Base-by-base conservation (phyloP, 805 yeast species). In the Metschnikowia gelsemii region DNA sequence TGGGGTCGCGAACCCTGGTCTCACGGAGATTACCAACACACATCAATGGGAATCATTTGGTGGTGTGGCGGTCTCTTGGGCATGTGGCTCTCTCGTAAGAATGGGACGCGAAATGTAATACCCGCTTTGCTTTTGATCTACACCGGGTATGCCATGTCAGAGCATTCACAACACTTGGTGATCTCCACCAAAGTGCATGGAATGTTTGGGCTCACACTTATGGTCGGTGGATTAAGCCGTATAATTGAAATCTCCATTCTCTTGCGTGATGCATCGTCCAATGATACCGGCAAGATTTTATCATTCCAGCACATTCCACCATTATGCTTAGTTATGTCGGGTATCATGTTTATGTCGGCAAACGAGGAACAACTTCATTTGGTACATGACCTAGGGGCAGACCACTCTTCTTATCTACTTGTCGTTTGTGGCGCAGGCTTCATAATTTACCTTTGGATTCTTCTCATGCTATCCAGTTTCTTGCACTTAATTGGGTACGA, bases 41-140 rank as follows among this genome's bases (percentile, higher is more conserved):
- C 98, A 0, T 79, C 93, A 16, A 88, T 91, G 96, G 98, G 98
- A 1, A 85, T 91, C 42, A 75, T 91, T 22, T 91, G 97, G 95
- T 89, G 96, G 95, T 79, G 87, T 37, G 95, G 96, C 42, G 98
- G 97, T 6, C 66, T 89, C 50, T 63, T 89, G 19, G 98, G 98
- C 1, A 72, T 91, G 46, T 85, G 76, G 63, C 64, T 90, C 43
- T 76, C 95, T 1, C 68, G 87, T 57, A 55, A 62, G 24, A 61
- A 61, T 32, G 78, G 78, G 38, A 39, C 43, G 12, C 36, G 56
- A 16, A 80, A 84, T 33, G 69, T 72, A 45, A 66, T 91, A 26
- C 98, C 98, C 2, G 82, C 95, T 2, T 51, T 89, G 29, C 78
- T 93, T 36, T 75, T 91, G 49, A 78, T 89, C 9, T 83, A 85